phyloP scores from a whole-genome alignment of 1,284 basidiomycete species.

The Puccinia brachypodii region DNA sequence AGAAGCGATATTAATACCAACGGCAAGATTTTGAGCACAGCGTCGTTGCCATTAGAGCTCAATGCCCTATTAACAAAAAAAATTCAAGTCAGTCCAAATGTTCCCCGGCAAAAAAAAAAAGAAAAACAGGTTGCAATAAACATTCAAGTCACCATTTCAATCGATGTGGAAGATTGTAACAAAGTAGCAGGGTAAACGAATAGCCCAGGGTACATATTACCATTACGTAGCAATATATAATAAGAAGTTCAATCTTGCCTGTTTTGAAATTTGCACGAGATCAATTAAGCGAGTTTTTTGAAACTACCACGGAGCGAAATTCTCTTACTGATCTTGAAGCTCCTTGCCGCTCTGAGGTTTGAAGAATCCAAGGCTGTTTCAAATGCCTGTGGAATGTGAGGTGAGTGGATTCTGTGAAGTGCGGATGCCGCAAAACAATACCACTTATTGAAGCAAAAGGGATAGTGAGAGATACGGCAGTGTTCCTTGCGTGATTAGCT shows the following conservation, averaged over 20 bases:
- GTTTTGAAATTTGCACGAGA: background rate
- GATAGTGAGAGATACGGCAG: background rate
- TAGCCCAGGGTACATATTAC: background rate
- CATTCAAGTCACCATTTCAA: background rate
- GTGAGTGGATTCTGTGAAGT: background rate
- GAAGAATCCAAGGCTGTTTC: background rate
- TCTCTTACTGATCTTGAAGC: background rate
- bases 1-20: background rate
- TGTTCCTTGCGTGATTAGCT: background rate
- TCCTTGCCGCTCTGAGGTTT: background rate
- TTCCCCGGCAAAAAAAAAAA: background rate
- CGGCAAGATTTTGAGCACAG: background rate
- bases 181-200: background rate
- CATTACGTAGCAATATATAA: constrained; percentile 1
- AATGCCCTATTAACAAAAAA: background rate
- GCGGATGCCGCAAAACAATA: background rate
- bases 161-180: constrained; percentile 9
- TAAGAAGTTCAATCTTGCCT: constrained; percentile 3
- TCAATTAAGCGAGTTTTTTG: background rate
- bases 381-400: background rate
- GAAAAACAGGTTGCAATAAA: too few relatives aligned
- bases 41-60: background rate
- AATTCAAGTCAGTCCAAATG: background rate
- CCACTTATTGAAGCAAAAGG: background rate
- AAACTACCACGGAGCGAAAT: background rate